A percentile compares a stretch with the other conserved stretches of the same genome.
Conservation (phyloP, 768 basidiomycete genomes). For the Leccinum variicolor region DNA sequence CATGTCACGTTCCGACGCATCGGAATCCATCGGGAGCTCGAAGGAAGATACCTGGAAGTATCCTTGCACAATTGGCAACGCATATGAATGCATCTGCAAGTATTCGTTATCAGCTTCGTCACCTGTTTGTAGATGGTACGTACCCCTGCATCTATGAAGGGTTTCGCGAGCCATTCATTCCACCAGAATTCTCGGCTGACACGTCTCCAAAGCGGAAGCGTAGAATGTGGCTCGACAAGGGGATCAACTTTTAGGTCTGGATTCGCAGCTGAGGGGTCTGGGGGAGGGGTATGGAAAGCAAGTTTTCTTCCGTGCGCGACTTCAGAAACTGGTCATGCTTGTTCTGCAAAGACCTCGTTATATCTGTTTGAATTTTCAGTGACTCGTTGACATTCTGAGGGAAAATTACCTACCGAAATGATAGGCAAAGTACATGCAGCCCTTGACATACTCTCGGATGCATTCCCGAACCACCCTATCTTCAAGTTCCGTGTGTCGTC, state of each 20-base stretch:
- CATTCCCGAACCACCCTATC: conserved; percentile 79
- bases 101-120: background rate
- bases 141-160: conserved; percentile 87
- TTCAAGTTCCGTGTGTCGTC: conserved; percentile 74
- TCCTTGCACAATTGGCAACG: conserved; percentile 92
- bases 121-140: conserved; percentile 20
- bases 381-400: background rate
- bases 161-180: conserved; percentile 86
- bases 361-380: conserved; percentile 44
- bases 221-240: conserved; percentile 68
- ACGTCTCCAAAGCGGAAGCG: conserved; percentile 86
- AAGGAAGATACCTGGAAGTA: conserved; percentile 79
- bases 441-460: conserved; percentile 72
- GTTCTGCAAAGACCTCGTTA: conserved; percentile 79
- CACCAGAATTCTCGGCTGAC: conserved; percentile 94
- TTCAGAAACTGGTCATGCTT: conserved; percentile 67
- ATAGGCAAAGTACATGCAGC: conserved; percentile 89
- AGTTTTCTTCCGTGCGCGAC: conserved; percentile 52
- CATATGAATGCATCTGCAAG: conserved; percentile 71
- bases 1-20: conserved; percentile 34
- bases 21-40: conserved; percentile 45
- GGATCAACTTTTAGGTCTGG: conserved; percentile 43
- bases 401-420: conserved; percentile 60
- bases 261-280: conserved; percentile 26
- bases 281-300: conserved; percentile 52